Evolutionary conservation across 2,329 filamentous ascomycete genomes (phyloP).

Genomic region (Aspergillus hiratsukae): DNA sequence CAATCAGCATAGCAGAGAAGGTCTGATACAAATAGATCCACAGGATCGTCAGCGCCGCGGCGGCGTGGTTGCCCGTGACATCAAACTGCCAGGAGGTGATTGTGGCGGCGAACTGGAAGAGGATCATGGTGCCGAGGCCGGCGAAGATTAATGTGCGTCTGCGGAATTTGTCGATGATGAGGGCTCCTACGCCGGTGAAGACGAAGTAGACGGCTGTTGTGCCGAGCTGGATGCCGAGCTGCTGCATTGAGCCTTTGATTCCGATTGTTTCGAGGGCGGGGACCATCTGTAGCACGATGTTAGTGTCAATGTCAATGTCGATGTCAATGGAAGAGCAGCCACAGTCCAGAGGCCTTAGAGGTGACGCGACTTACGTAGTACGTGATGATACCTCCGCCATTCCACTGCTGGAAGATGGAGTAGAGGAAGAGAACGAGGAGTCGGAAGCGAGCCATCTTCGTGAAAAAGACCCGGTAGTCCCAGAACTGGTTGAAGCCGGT

Average conservation of each 20-base stretch:
- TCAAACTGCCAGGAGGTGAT: conserved; percentile 47
- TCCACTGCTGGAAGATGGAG: conserved; percentile 47
- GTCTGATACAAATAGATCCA: conserved; percentile 50
- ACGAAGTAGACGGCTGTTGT: conserved; percentile 45
- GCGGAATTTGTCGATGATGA: conserved; percentile 41
- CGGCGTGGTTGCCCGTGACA: conserved; percentile 24
- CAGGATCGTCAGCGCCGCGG: conserved; percentile 41
- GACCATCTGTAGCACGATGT: conserved; percentile 18
- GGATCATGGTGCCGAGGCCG: conserved; percentile 41
- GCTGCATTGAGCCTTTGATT: conserved; percentile 33
- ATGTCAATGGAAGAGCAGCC: neutral
- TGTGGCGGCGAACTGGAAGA: conserved; percentile 44
- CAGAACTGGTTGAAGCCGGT: conserved; percentile 38
- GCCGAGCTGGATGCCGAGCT: conserved; percentile 43
- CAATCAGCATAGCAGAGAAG: conserved; percentile 43
- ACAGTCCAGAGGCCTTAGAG: neutral
- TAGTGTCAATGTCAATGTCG: no score
- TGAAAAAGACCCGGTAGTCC: conserved; percentile 47
- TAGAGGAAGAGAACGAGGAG: conserved; percentile 44
- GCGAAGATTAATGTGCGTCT: conserved; percentile 45
- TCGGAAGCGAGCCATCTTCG: conserved; percentile 41
- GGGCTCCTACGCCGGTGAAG: conserved; percentile 42
- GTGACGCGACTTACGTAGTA: conserved; percentile 32
- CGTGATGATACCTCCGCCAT: conserved; percentile 44
- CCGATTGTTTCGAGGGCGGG: conserved; percentile 43